Evolutionary conservation across 257 asterid genomes (phyloP).

Genomic region (Agastache rugosa): DNA sequence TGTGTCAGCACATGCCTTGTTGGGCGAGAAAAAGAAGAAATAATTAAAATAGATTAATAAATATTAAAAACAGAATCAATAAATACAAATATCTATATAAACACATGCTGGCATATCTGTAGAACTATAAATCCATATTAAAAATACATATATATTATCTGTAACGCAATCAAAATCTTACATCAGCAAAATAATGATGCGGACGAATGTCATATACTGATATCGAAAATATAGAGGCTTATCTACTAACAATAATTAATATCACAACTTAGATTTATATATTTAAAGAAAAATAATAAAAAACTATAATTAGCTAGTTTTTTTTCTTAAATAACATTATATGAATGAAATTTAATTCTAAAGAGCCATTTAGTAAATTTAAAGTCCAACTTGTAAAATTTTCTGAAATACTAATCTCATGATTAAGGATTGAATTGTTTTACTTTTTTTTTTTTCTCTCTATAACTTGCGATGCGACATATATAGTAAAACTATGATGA

Average conservation of each 20-base stretch:
- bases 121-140: background rate
- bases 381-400: background rate
- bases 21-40: slow-evolving; percentile 14
- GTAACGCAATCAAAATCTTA: background rate
- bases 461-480: background rate
- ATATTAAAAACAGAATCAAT: background rate
- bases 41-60: background rate
- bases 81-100: background rate
- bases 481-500: slow-evolving; percentile 31
- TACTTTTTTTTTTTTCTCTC: background rate
- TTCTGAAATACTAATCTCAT: background rate
- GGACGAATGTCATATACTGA: no score
- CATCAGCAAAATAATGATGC: background rate
- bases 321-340: background rate
- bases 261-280: no score
- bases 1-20: slow-evolving; percentile 45
- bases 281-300: no score
- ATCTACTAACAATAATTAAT: no score
- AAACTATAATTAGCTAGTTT: no score
- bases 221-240: no score
- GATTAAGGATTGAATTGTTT: background rate
- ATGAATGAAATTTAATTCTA: background rate
- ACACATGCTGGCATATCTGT: background rate
- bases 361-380: no score
- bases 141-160: background rate